Base-by-base conservation (phyloP, 2,329 filamentous ascomycete genomes). In the Aspergillus sp. region DNA sequence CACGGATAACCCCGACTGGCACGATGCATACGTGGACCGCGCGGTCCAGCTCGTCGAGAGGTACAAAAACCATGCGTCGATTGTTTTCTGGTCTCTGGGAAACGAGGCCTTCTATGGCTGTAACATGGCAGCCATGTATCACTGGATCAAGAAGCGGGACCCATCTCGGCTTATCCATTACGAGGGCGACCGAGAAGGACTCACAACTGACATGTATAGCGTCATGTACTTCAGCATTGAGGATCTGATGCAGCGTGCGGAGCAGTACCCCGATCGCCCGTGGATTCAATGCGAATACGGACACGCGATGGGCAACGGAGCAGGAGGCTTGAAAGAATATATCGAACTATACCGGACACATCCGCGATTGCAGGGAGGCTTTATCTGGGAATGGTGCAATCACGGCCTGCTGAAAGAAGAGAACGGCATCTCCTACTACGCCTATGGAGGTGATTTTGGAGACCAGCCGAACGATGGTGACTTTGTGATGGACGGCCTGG, bases 301-400 rank as follows among this genome's bases (percentile, higher is more conserved):
- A 0, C 79, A 81, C 60, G 85, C 87, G 1, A 89, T 90, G 87
- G 87, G 87, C 5, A 90, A 89, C 60, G 87, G 86, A 0, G 87
- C 87, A 0, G 87, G 87, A 1, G 82, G 81, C 32, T 75, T 90
- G 10, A 79, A 86, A 54, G 86, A 89, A 54, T 90, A 90, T 54
- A 76, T 86, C 45, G 75, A 84, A 38, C 76, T 79, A 0, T 90
- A 89, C 71, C 79, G 81, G 30, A 76, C 76, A 24, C 74, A 87
- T 53, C 79, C 79, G 0, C 77, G 79, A 2, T 76, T 89, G 0
- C 85, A 88, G 61, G 86, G 86, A 10, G 86, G 86, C 0, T 85
- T 80, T 55, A 80, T 86, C 59, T 86, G 83, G 83, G 83, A 86
- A 61, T 86, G 83, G 83, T 81, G 80, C 0, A 85, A 84, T 67